Base-by-base conservation (phyloP, 352 stramenopile genomes). In the Phytophthora colocasiae region DNA sequence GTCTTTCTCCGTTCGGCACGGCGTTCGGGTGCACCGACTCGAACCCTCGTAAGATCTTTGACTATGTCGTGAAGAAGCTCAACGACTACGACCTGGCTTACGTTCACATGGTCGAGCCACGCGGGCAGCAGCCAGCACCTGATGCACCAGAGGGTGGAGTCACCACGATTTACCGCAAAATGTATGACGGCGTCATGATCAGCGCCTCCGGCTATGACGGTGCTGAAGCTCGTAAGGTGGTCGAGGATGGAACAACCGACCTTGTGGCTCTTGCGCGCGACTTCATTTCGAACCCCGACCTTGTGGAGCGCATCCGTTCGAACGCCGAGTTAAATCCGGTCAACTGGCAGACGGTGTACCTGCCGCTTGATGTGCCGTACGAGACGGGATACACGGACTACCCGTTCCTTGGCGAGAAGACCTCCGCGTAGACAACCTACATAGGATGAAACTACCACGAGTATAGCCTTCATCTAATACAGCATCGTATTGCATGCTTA, bases 261-360 rank as follows among this genome's bases (percentile, higher is more conserved):
- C 60, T 78, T 7, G 75, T 91, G 24, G 81, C 74, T 26, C 90
- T 85, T 54, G 81, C 79, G 17, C 75, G 77, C 5, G 65, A 75
- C 48, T 91, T 89, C 66, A 89, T 91, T 47, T 75, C 80, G 17
- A 91, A 87, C 26, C 82, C 83, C 29, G 82, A 90, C 59, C 55
- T 91, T 17, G 73, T 85, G 39, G 62, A 86, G 54, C 74, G 78
- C 26, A 64, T 91, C 10, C 58, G 65, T 40, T 53, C 64, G 26
- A 53, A 47, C 6, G 66, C 74, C 6, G 63, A 75, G 45, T 46
- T 91, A 10, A 81, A 50, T 32, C 63, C 58, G 6, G 75, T 73
- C 26, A 44, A 84, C 40, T 62, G 61, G 41, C 56, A 61, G 46
- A 73, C 65, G 22, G 75, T 70, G 47, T 81, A 77, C 22, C 46